A percentile compares a stretch with the other conserved stretches of the same genome.
Evolutionary conservation across 768 basidiomycete genomes (phyloP).

Genomic region (Epithele typhae): DNA sequence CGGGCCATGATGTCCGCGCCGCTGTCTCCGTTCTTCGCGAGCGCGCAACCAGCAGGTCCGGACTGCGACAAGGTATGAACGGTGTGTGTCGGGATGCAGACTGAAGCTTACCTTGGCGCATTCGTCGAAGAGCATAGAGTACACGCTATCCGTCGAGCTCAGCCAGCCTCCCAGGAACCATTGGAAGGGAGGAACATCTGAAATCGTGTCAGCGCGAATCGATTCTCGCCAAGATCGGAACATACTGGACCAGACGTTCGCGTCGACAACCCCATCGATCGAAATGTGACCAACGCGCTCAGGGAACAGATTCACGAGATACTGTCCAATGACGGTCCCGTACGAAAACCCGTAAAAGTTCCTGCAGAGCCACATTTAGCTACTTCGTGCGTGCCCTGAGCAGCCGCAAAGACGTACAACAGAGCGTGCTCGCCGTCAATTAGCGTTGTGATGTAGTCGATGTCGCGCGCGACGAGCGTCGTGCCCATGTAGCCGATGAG

Average conservation of each 20-base stretch:
- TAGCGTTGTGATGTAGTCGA: constrained; percentile 24
- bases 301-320: constrained; percentile 31
- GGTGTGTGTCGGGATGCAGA: background rate
- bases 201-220: background rate
- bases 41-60: constrained; percentile 23
- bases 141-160: constrained; percentile 20
- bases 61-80: constrained; percentile 14
- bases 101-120: constrained; percentile 21
- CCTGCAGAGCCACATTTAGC: constrained; percentile 2
- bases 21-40: constrained; percentile 19
- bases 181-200: constrained; percentile 17
- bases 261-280: constrained; percentile 30
- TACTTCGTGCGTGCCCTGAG: background rate
- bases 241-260: constrained; percentile 23
- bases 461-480: constrained; percentile 28
- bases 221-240: background rate
- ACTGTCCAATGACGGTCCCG: constrained; percentile 28
- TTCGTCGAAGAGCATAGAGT: constrained; percentile 23
- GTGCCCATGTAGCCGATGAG: constrained; percentile 28
- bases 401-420: constrained; percentile 18
- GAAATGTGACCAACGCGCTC: constrained; percentile 26
- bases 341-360: constrained; percentile 31
- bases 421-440: constrained; percentile 26
- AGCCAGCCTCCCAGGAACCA: constrained; percentile 20
- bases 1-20: constrained; percentile 15